These are phyloP conservation scores for Alloteropsis angusta DNA, from an alignment of 202 grass and related monocot genomes.

Conservation along the genomic window DNA sequence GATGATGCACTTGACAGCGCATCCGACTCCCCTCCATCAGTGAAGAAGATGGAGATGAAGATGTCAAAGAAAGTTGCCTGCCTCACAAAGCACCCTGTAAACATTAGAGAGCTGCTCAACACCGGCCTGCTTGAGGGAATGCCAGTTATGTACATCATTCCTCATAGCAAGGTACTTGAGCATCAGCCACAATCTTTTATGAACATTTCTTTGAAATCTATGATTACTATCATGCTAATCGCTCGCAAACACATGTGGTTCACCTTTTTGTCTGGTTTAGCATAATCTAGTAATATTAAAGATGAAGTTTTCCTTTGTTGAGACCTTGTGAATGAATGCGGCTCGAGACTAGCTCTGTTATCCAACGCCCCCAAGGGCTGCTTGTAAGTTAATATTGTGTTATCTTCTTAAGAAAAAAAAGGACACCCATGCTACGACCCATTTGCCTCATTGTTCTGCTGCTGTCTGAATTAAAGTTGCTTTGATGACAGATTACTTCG, in stretches of 20 bases:
- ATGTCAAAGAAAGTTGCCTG: conserved; percentile 88
- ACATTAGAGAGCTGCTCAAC: conserved; percentile 69
- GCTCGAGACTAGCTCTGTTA: neutral
- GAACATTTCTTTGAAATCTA: neutral
- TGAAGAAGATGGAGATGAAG: conserved; percentile 84
- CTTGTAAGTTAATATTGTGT: neutral
- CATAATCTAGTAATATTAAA: neutral
- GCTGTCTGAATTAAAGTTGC: neutral
- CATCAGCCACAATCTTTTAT: neutral
- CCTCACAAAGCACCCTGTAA: conserved; percentile 59
- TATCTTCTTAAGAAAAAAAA: neutral
- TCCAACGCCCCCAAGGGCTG: neutral
- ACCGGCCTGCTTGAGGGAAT: conserved; percentile 82
- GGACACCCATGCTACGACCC: neutral
- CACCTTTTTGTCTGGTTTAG: neutral
- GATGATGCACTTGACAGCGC: conserved; percentile 21
- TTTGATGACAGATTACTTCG: neutral
- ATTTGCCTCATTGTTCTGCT: neutral
- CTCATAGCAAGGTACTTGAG: conserved; percentile 61
- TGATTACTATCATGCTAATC: neutral
- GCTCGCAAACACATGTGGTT: neutral
- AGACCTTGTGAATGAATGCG: neutral
- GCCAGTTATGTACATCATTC: conserved; percentile 59
- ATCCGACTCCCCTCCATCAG: conserved; percentile 33
- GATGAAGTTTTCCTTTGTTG: neutral